Conservation (phyloP, 2,329 filamentous ascomycete species). For the Diaporthe sp. region DNA sequence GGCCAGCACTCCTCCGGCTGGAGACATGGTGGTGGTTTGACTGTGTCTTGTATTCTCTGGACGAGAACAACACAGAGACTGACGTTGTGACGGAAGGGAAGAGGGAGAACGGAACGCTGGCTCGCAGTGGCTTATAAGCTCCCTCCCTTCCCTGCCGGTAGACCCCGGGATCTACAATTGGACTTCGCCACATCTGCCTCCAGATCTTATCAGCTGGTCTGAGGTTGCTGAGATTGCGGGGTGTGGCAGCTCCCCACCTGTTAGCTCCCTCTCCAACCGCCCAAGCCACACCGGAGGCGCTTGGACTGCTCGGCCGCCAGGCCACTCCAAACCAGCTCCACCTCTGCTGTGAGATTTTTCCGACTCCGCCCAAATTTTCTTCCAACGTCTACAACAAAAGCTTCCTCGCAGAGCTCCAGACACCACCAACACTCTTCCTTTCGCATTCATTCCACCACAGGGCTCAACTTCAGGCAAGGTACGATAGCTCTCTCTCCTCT, state of each 20-base stretch:
- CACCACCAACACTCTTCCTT: conserved; percentile 4
- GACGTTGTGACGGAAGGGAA: neutral
- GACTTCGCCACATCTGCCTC: conserved; percentile 33
- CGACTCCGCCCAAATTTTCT: conserved; percentile 35
- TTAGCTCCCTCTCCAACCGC: conserved; percentile 12
- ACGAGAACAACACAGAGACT: conserved; percentile 30
- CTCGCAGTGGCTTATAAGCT: conserved; percentile 32
- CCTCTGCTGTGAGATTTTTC: conserved; percentile 38
- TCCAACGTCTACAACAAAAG: conserved; percentile 25
- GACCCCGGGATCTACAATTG: conserved; percentile 23
- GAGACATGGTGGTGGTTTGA: conserved; percentile 62
- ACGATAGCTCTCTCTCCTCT: conserved; percentile 40
- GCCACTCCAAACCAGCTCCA: conserved; percentile 4
- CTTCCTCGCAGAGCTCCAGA: conserved; percentile 21
- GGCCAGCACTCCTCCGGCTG: conserved; percentile 70
- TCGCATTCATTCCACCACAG: conserved; percentile 30
- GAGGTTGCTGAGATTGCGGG: conserved; percentile 10
- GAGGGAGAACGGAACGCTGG: conserved; percentile 7
- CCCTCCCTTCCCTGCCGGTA: conserved; percentile 16
- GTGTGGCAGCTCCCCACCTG: conserved; percentile 21
- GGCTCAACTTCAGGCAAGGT: conserved; percentile 46
- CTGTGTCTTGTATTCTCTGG: conserved; percentile 43
- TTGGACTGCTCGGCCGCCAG: neutral
- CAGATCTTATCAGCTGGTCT: conserved; percentile 17
- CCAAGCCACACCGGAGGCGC: conserved; percentile 15